Conservation (phyloP, 225 moss, liverwort and hornwort genomes). For the Takakia lepidozioides region DNA sequence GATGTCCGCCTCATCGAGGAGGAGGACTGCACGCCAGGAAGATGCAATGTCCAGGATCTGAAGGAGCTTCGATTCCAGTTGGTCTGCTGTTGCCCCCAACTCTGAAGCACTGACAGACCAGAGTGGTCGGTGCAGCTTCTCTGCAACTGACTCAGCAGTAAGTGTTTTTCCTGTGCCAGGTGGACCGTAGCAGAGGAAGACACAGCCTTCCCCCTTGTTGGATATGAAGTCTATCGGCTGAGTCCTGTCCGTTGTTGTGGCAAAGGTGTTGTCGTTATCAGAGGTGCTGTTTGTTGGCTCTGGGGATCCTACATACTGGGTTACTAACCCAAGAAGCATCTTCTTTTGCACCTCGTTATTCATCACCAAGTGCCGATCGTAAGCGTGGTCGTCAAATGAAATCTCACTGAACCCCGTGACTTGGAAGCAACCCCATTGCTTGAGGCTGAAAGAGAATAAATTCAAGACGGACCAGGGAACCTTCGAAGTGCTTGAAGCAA, state of each 20-base stretch:
- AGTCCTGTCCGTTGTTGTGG: too few relatives aligned
- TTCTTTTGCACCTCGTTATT: slow-evolving; percentile 11
- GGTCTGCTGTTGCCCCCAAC: slow-evolving; percentile 9
- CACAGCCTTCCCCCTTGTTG: slow-evolving; percentile 28
- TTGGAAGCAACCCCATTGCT: slow-evolving; percentile 19
- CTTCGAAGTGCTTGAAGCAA: slow-evolving; percentile 5
- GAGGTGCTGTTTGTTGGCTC: too few relatives aligned
- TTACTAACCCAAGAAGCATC: slow-evolving; percentile 9
- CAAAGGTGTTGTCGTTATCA: neutral
- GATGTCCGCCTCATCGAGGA: slow-evolving; percentile 31
- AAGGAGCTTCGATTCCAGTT: slow-evolving; percentile 13
- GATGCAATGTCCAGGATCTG: slow-evolving; percentile 22
- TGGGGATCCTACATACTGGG: slow-evolving; percentile 11
- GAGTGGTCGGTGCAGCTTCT: slow-evolving; percentile 22
- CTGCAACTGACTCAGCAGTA: slow-evolving; percentile 31
- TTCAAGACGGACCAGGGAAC: neutral
- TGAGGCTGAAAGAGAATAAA: slow-evolving; percentile 18
- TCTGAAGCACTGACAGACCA: slow-evolving; percentile 24
- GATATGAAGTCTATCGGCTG: slow-evolving; percentile 12
- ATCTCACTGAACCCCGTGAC: slow-evolving; percentile 20
- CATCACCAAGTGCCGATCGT: slow-evolving; percentile 9
- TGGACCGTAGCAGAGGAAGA: slow-evolving; percentile 30
- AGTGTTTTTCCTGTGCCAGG: slow-evolving; percentile 30
- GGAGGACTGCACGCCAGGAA: slow-evolving; percentile 21
- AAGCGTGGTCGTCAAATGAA: slow-evolving; percentile 12